Base-by-base conservation (phyloP, 768 basidiomycete species). In the Chalciporus sphaerocephalus region DNA sequence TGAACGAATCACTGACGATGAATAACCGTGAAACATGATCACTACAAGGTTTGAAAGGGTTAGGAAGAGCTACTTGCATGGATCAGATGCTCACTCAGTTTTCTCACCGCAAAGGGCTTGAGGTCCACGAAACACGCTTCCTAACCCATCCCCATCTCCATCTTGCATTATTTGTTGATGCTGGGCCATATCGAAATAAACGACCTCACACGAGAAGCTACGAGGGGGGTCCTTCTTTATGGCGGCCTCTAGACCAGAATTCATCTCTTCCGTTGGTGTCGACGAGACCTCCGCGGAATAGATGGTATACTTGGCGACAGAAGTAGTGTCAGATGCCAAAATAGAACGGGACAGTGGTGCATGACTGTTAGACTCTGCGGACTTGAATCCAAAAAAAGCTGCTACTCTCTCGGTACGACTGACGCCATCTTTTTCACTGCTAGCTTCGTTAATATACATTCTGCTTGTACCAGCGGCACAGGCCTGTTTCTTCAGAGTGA, bases 191-290 rank as follows among this genome's bases (percentile, higher is more conserved):
- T 80, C 82, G 5, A 87, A 89, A 68, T 88, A 94, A 39, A 96
- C 88, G 12, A 95, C 72, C 54, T 88, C 81, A 43, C 85, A 85
- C 46, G 74, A 80, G 61, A 91, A 77, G 46, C 70, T 75, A 2
- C 67, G 71, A 0, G 93, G 92, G 0, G 89, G 85, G 42, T 86
- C 81, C 71, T 97, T 97, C 76, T 94, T 94, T 7, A 92, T 96
- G 0, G 89, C 86, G 41, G 89, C 71, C 52, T 85, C 75, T 22
- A 96, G 69, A 61, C 94, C 93, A 9, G 69, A 60, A 2, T 74
- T 67, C 47, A 84, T 68, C 60, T 82, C 85, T 62, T 77, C 71
- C 47, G 76, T 76, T 13, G 87, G 59, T 21, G 60, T 70, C 8
- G 87, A 81, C 36, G 73, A 70, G 12, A 86, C 74, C 16, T 53